Evolutionary conservation across 805 yeast species (phyloP).

Genomic region (Ogataea corticis): DNA sequence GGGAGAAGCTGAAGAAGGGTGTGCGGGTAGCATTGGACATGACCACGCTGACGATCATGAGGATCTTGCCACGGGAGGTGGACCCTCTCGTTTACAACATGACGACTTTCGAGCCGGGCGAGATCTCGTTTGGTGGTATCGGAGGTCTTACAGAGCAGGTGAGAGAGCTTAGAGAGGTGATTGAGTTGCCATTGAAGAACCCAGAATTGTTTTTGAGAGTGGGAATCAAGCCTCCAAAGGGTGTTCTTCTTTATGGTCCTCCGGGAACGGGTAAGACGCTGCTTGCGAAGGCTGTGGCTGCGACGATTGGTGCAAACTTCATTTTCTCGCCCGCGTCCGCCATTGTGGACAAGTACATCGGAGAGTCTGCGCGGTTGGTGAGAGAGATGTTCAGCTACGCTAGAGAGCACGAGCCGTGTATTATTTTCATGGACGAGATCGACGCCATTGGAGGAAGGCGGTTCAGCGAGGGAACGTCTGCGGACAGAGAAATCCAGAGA

Average conservation of each 20-base stretch:
- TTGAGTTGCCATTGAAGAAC: conserved; percentile 93
- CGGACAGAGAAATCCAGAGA: conserved; percentile 98
- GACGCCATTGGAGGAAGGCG: conserved; percentile 99
- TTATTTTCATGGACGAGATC: conserved; percentile 97
- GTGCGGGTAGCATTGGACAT: conserved; percentile 95
- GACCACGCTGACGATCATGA: conserved; percentile 97
- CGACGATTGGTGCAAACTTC: conserved; percentile 96
- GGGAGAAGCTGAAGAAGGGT: conserved; percentile 83
- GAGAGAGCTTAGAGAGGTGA: conserved; percentile 94
- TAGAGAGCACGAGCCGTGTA: conserved; percentile 96
- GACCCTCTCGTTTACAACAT: conserved; percentile 97
- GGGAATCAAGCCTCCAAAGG: conserved; percentile 98
- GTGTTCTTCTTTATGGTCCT: conserved; percentile 94
- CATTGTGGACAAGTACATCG: conserved; percentile 96
- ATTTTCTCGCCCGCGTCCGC: conserved; percentile 98
- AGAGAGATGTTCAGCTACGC: conserved; percentile 99
- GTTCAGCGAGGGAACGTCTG: conserved; percentile 96
- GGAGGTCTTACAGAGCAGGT: conserved; percentile 97
- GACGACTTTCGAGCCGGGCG: conserved; percentile 99
- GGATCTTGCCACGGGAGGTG: conserved; percentile 95
- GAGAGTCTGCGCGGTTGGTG: conserved; percentile 94
- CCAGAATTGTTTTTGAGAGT: conserved; percentile 95
- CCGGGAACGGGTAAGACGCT: conserved; percentile 98
- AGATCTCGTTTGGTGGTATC: conserved; percentile 87
- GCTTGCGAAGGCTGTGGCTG: conserved; percentile 96